Conservation (phyloP, 495 filamentous ascomycete genomes). For the Niebla homalea region DNA sequence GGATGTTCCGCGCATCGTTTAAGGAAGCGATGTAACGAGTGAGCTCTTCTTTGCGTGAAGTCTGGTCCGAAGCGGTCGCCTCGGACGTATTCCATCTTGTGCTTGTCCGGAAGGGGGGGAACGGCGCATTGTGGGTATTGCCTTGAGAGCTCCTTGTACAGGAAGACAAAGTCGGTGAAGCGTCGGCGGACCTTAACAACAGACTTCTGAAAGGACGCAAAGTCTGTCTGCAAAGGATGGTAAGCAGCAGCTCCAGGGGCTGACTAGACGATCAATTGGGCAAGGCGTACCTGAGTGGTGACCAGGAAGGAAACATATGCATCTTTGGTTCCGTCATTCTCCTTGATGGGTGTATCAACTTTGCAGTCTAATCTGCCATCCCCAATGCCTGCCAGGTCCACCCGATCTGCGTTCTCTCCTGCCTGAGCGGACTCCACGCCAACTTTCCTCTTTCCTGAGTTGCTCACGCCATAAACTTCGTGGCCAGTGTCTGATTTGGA, state of each 20-base stretch:
- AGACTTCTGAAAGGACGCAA: constrained; percentile 75
- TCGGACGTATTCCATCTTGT: constrained; percentile 96
- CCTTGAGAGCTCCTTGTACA: constrained; percentile 75
- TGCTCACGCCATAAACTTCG: constrained; percentile 22
- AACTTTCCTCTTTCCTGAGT: constrained; percentile 41
- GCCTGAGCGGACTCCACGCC: constrained; percentile 38
- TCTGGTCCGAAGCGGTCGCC: constrained; percentile 90
- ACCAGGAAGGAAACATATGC: constrained; percentile 92
- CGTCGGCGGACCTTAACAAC: constrained; percentile 67
- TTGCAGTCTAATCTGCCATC: constrained; percentile 75
- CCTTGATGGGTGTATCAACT: constrained; percentile 73
- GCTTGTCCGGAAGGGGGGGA: constrained; percentile 91
- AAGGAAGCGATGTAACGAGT: constrained; percentile 85
- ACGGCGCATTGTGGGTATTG: constrained; percentile 89
- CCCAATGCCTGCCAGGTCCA: constrained; percentile 55
- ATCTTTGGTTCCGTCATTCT: constrained; percentile 95
- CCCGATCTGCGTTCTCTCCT: constrained; percentile 40
- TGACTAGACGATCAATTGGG: neutral
- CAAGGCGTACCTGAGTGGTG: constrained; percentile 62
- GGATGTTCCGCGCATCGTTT: constrained; percentile 80
- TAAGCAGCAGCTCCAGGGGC: neutral
- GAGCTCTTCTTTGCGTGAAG: constrained; percentile 80
- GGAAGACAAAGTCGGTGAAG: constrained; percentile 95
- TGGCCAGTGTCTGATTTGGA: constrained; percentile 37
- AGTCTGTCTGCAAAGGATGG: constrained; percentile 56